Evolutionary conservation across 2,329 filamentous ascomycete genomes (phyloP), one percentile per base, ranked within the genome.

Genomic region (Pseudogymnoascus sp.): DNA sequence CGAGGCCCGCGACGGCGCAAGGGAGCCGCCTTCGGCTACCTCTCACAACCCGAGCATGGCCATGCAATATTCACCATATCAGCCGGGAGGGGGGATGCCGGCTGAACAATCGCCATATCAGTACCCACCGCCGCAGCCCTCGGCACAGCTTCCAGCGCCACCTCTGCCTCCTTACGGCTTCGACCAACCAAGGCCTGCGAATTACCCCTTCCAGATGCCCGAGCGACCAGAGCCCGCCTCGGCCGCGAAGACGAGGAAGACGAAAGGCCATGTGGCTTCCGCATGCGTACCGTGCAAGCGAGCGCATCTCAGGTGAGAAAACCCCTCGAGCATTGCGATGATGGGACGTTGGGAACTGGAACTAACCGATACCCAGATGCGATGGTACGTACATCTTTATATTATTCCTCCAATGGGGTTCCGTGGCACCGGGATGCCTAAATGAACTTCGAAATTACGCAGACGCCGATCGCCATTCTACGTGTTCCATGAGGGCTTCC

Each of bases 221-320:
- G 45, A 54, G 45, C 45, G 45, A 54, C 45, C 23, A 54, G 45
- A 54, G 25, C 57, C 57, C 31, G 79, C 70, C 76, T 77, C 67
- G 70, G 31, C 57, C 23, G 83, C 85, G 1, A 87, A 85, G 69
- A 79, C 83, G 6, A 80, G 86, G 68, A 89, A 88, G 74, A 87
- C 88, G 5, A 92, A 92, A 73, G 89, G 89, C 13, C 90, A 95
- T 78, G 90, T 93, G 62, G 89, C 90, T 61, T 93, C 90, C 37
- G 90, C 90, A 25, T 95, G 90, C 74, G 87, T 93, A 69, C 91
- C 92, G 66, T 95, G 90, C 78, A 93, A 93, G 74, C 87, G 86
- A 75, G 90, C 90, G 39, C 90, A 95, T 82, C 81, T 95, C 68
- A 81, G 85, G 84, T 87, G 66, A 68, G 68, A 67, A 37, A 54